These are phyloP conservation scores for Pugionium dolabratum DNA, from an alignment of 345 rosid species.

Conservation along the genomic window DNA sequence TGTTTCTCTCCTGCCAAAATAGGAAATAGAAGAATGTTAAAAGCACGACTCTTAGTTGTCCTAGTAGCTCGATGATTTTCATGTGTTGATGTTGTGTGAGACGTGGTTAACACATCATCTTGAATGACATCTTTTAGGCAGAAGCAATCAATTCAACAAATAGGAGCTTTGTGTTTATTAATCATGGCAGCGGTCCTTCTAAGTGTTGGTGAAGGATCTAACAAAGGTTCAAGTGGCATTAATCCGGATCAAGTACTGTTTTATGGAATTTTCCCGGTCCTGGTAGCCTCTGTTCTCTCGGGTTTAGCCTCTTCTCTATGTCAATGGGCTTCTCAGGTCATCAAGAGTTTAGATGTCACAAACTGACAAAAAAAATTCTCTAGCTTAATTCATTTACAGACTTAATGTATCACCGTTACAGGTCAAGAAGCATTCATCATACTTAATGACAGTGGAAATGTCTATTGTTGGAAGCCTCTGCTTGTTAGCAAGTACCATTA, in stretches of 20 bases:
- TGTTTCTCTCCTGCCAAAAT: not conserved
- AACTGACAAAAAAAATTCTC: not conserved
- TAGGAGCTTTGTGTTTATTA: slow-evolving; percentile 80
- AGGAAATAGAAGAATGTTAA: not conserved
- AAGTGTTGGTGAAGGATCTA: slow-evolving; percentile 95
- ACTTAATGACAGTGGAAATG: slow-evolving; percentile 98
- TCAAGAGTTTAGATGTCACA: slow-evolving; percentile 17
- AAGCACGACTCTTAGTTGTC: too few relatives aligned
- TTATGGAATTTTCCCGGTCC: slow-evolving; percentile 88
- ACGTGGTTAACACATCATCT: slow-evolving; percentile 14
- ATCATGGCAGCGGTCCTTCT: slow-evolving; percentile 90
- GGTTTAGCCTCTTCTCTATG: slow-evolving; percentile 95
- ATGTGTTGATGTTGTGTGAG: not conserved
- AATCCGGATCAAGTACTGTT: slow-evolving; percentile 68
- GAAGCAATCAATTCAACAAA: slow-evolving; percentile 86
- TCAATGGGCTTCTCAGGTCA: slow-evolving; percentile 97
- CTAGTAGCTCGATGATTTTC: slow-evolving; percentile 15
- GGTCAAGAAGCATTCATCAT: slow-evolving; percentile 95
- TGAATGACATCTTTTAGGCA: slow-evolving; percentile 56
- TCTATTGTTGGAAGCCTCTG: slow-evolving; percentile 93
- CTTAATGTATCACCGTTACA: slow-evolving; percentile 36
- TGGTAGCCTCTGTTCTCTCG: slow-evolving; percentile 93
- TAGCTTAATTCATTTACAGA: not conserved
- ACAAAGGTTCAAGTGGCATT: slow-evolving; percentile 54
- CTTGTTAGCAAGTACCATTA: slow-evolving; percentile 69